Base-by-base conservation (phyloP, 2,329 filamentous ascomycete species). In the Sporothrix phasma region DNA sequence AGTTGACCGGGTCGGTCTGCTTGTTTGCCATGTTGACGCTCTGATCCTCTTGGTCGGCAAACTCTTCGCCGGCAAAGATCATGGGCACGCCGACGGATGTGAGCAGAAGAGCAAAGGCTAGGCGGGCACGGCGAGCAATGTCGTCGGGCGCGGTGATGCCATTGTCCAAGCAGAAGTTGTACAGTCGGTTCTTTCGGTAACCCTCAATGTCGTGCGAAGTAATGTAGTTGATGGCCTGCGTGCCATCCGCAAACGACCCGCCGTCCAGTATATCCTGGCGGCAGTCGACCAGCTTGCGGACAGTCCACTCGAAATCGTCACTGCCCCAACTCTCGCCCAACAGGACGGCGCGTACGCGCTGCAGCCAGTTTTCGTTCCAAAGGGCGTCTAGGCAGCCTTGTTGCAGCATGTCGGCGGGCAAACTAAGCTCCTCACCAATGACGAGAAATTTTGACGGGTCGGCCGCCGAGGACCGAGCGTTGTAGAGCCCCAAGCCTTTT, bases 21-120 rank as follows among this genome's bases (percentile, higher is more conserved):
- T 71, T 71, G 62, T 67, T 58, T 13, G 61, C n/a, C 66, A 69
- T 68, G 31, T 68, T 66, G 15, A 61, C 43, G 63, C 68, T 69
- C 59, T 66, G 68, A 37, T 71, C 70, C 64, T 69, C 67, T 63
- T 69, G 66, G 64, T 71, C 70, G 41, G 64, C 65, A 51, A 71
- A 71, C 67, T 71, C 69, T 64, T 71, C 70, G n/a, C 70, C 70
- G 1, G 70, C 70, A 47, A 71, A 69, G 24, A 71, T 71, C 69
- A 71, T 70, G 39, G 69, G 70, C 7, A 70, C 61, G n/a, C 70
- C 69, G 19, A 71, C 69, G 22, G 66, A 68, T 3, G 69, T 71
- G 15, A 71, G 39, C 31, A 71, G 66, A 41, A 70, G 65, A 1
- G 65, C 69, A 58, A 70, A 71, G 11, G 69, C 70, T 15, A 71